Base-by-base conservation (phyloP, 2,329 filamentous ascomycete species). In the Aspergillaceae sp. region DNA sequence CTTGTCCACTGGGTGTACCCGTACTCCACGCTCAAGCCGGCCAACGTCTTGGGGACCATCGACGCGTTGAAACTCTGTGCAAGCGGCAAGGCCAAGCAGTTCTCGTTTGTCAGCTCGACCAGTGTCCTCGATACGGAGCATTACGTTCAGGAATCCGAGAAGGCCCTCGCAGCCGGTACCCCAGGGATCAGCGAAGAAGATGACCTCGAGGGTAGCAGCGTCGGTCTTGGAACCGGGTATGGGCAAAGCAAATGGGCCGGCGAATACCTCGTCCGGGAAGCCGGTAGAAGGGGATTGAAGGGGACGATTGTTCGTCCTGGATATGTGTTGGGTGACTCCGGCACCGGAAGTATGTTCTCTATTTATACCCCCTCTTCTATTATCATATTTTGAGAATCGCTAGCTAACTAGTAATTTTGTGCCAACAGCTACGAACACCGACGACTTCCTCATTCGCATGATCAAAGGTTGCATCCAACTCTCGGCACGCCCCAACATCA, bases 191-290 rank as follows among this genome's bases (percentile, higher is more conserved):
- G 76, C 19, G 91, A 96, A 64, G 75, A 74, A 0, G 90, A 96
- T 61, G 82, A 91, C 53, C 74, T 96, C 51, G 73, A 79, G 54
- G 87, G 89, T 44, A 90, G 86, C 58, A 76, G 81, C 35, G 81
- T 74, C 44, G 87, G 87, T 30, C 79, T 96, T 1, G 82, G 81
- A 35, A 95, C 87, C 1, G 90, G 91, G 4, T 96, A 96, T 58
- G 90, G 91, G 2, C 90, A 96, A 65, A 82, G 80, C 53, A 96
- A 97, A 70, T 96, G 89, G 89, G 86, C 79, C 4, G 77, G 78
- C 3, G 81, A 84, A 60, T 79, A 78, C 54, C 74, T 96, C 41
- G 79, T 89, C 26, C 78, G 86, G 27, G 85, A 87, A 63, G 90
- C 91, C 28, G 87, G 89, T 42, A 74, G 73, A 47, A 78, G 87